Conservation (phyloP, 2,329 filamentous ascomycete genomes). For the Rhinocladiella similis region DNA sequence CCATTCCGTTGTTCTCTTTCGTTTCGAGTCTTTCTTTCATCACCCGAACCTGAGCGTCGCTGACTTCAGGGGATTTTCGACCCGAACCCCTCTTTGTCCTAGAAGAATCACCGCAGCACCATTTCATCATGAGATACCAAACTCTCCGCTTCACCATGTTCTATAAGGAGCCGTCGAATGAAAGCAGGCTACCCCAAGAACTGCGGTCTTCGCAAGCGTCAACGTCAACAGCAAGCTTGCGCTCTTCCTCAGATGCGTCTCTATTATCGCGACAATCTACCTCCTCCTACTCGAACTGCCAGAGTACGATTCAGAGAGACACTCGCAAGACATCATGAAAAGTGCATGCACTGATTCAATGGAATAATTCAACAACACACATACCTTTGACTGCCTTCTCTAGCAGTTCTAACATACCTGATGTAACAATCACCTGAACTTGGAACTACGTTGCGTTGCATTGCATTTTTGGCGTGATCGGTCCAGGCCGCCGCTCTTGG, state of each 20-base stretch:
- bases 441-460: no score
- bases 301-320: conserved; percentile 1
- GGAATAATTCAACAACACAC: not conserved
- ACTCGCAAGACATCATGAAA: conserved; percentile 3
- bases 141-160: conserved; percentile 31
- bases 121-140: conserved; percentile 29
- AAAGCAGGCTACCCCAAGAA: conserved; percentile 12
- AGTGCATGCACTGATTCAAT: not conserved
- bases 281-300: conserved; percentile 1
- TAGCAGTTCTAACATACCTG: no score
- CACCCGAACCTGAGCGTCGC: not conserved
- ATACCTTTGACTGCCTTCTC: not conserved
- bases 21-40: not conserved
- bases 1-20: not conserved
- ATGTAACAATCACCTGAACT: no score
- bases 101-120: not conserved
- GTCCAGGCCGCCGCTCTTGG: no score
- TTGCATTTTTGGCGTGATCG: no score
- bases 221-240: conserved; percentile 23
- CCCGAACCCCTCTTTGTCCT: not conserved
- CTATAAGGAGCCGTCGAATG: conserved; percentile 28
- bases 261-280: conserved; percentile 21
- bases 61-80: not conserved
- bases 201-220: not conserved
- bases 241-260: conserved; percentile 25